Conservation (phyloP, 1,284 basidiomycete genomes). For the Puccinia horiana region DNA sequence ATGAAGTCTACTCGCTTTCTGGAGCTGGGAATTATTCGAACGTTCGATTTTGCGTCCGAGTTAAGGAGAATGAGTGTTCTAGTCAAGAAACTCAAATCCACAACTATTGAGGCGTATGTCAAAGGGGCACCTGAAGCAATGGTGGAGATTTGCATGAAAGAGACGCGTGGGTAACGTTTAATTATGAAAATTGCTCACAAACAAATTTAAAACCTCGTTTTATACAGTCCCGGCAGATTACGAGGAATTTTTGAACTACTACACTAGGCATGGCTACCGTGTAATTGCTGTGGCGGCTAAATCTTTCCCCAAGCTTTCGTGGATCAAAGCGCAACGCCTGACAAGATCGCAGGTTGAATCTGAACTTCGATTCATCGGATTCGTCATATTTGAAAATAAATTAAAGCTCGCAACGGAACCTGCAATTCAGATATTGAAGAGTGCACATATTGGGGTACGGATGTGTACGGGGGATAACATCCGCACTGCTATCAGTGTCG, state of each 20-base stretch:
- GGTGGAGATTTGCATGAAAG: constrained; percentile 85
- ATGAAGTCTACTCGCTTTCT: constrained; percentile 88
- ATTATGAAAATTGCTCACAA: not conserved
- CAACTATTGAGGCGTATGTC: constrained; percentile 94
- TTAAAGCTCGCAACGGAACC: constrained; percentile 90
- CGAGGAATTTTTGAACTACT: constrained; percentile 93
- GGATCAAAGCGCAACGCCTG: constrained; percentile 96
- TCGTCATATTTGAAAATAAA: constrained; percentile 99
- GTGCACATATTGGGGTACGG: constrained; percentile 86
- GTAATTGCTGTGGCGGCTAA: constrained; percentile 99
- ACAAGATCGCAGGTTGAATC: constrained; percentile 95
- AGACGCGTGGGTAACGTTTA: constrained; percentile 69
- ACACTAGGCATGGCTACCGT: constrained; percentile 94
- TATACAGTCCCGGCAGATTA: constrained; percentile 86
- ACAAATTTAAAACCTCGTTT: not conserved
- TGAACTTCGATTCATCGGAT: constrained; percentile 83
- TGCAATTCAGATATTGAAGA: constrained; percentile 82
- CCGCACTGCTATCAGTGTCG: constrained; percentile 93
- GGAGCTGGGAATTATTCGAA: constrained; percentile 91
- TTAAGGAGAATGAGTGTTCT: constrained; percentile 96
- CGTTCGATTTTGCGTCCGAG: constrained; percentile 93
- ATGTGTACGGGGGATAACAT: constrained; percentile 99
- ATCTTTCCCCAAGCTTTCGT: constrained; percentile 86
- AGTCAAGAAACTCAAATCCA: constrained; percentile 90
- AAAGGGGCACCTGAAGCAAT: constrained; percentile 99